Base-by-base conservation (phyloP, 208 protist genomes). In the Acanthamoeba comandoni region DNA sequence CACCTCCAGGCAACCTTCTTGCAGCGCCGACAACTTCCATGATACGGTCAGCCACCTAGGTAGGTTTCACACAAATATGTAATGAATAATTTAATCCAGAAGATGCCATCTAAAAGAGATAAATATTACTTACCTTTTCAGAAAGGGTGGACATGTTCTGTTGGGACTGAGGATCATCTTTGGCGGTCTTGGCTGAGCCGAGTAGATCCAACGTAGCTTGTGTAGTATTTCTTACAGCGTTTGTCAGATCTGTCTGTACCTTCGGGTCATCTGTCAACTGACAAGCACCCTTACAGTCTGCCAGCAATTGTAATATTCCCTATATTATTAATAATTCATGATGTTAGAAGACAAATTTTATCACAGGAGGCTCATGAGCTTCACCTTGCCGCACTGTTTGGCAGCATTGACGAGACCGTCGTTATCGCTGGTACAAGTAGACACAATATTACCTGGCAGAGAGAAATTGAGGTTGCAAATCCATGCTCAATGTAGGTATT, bases 71-170 rank as follows among this genome's bases (percentile, higher is more conserved):
- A n/a, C n/a, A n/a, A n/a, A n/a, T n/a, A n/a, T n/a, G n/a, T n/a
- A n/a, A n/a, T n/a, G n/a, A n/a, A n/a, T n/a, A n/a, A n/a, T n/a
- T n/a, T n/a, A n/a, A n/a, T n/a, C n/a, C n/a, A n/a, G n/a, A n/a
- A n/a, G n/a, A n/a, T n/a, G n/a, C n/a, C n/a, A n/a, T n/a, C n/a
- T n/a, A n/a, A n/a, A n/a, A n/a, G n/a, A n/a, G n/a, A n/a, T n/a
- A n/a, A n/a, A n/a, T n/a, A n/a, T n/a, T n/a, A n/a, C n/a, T n/a
- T n/a, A n/a, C n/a, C n/a, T 67, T 2, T 60, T 87, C 79, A 43
- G 79, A 87, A 8, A 87, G 79, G 5, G 57, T 87, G 31, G 79
- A 87, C 57, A 87, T 87, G 79, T 87, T 64, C 79, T 87, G 65
- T 60, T 87, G 79, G 58, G 79, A 87, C 57, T 87, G 58, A n/a